Percentiles rank a stretch among this genome's conserved stretches.
phyloP scores from a whole-genome alignment of 805 yeast genomes.

The Zygotorulaspora sp. region DNA sequence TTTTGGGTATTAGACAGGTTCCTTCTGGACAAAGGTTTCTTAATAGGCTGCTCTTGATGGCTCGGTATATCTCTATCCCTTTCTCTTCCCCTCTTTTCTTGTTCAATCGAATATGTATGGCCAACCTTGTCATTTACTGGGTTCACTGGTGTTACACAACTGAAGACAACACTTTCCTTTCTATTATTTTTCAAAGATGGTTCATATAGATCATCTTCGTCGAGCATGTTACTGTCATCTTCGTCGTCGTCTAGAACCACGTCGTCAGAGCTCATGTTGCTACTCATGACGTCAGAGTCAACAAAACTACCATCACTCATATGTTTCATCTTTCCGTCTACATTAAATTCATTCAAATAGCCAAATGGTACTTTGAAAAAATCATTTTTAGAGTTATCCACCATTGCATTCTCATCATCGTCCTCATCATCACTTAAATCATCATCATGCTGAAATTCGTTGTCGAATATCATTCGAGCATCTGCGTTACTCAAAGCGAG shows the following conservation, averaged over 20 bases:
- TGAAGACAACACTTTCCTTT: conserved; percentile 16
- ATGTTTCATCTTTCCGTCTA: conserved; percentile 2
- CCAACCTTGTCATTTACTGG: background rate
- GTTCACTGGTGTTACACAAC: conserved; percentile 6
- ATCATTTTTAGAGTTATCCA: conserved; percentile 4
- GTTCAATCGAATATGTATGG: background rate
- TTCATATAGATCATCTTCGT: conserved; percentile 23
- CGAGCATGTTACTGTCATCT: conserved; percentile 16
- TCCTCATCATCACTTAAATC: conserved; percentile 30
- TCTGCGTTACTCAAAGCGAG: conserved; percentile 26
- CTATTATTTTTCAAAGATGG: conserved; percentile 12
- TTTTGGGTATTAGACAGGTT: conserved; percentile 1
- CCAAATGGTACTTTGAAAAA: conserved; percentile 3
- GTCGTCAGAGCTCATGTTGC: conserved; percentile 6
- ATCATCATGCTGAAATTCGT: conserved; percentile 27
- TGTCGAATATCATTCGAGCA: conserved; percentile 31
- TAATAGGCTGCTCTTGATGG: background rate
- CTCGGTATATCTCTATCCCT: background rate
- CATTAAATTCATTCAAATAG: conserved; percentile 3
- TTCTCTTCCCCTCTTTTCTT: background rate
- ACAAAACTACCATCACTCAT: conserved; percentile 14
- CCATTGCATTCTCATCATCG: conserved; percentile 19
- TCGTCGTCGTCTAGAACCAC: conserved; percentile 16
- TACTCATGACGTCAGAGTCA: conserved; percentile 9
- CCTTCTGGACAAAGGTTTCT: conserved; percentile 1